Percentiles rank a stretch among this genome's conserved stretches.
Evolutionary conservation across 1,139 yeast species (phyloP).

Genomic region (Diutina siamensis): DNA sequence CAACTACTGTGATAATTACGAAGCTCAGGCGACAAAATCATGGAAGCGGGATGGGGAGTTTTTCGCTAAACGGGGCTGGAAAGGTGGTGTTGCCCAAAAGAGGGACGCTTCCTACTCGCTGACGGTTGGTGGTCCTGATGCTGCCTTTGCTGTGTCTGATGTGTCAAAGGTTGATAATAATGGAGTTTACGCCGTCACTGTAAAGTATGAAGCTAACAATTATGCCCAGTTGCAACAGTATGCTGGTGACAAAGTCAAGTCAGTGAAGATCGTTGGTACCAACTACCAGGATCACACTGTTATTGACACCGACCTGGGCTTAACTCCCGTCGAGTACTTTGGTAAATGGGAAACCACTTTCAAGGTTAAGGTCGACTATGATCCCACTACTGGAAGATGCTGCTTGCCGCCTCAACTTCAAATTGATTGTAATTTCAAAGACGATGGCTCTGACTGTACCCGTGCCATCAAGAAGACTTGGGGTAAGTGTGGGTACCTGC

Average conservation of each 20-base stretch:
- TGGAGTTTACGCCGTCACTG: background rate
- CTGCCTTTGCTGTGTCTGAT: background rate
- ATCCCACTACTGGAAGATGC: background rate
- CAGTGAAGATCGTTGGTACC: background rate
- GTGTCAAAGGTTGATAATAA: background rate
- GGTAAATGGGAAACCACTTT: slow-evolving; percentile 3
- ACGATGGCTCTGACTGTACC: background rate
- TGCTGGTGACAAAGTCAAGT: background rate
- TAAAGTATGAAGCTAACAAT: background rate
- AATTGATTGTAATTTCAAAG: background rate
- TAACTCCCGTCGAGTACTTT: background rate
- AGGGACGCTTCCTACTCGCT: background rate
- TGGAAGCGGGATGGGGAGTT: background rate
- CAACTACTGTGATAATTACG: background rate
- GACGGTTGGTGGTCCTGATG: background rate
- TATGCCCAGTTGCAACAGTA: background rate
- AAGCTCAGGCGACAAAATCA: background rate
- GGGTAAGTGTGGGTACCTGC: background rate
- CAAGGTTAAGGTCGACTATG: background rate
- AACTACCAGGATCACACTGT: background rate
- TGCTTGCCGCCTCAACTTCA: background rate
- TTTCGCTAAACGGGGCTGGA: background rate
- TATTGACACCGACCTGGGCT: background rate
- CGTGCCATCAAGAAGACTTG: slow-evolving; percentile 4
- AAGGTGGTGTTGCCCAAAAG: background rate